Base-by-base conservation (phyloP, 106 monocot genomes). In the Acorus gramineus region DNA sequence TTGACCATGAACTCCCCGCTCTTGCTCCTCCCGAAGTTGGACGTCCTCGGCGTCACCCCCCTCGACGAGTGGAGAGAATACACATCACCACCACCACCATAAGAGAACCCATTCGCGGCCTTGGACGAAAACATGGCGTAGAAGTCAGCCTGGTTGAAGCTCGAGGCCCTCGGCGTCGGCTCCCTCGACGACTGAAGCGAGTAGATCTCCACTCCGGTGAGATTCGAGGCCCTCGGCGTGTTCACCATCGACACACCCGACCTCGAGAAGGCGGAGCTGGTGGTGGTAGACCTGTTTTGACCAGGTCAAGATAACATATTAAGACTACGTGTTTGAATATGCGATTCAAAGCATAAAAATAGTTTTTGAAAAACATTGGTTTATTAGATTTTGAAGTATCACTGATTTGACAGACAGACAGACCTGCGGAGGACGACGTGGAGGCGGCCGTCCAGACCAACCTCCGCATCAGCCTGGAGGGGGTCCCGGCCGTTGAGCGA, bases 171-270 rank as follows among this genome's bases (percentile, higher is more conserved):
- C 3, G 80, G 80, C 3, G 80, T 80, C 2, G 80, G 80, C 13
- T 80, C 71, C n/a, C 75, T 55, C 55, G 79, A 80, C 7, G 79
- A 74, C 42, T 80, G 79, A 12, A 80, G 62, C 11, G 74, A 78
- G 63, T 75, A 78, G 56, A 78, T 78, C 66, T 78, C 78, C 6
- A 78, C 74, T 3, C 82, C 82, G 3, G 82, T 78, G 49, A 82
- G 67, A 60, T 78, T 82, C 3, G 82, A 82, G 2, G 82, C 74
- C 48, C 82, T 53, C 1, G 82, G 82, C 0, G 82, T 82, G 53
- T 28, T 28, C 28, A 28, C 28, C 28, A 28, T 28, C 28, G 28
- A 28, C 28, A 28, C 28, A 28, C 28, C 28, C 28, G 28, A 28
- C 28, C 28, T 28, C 28, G 28, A 28, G 28, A 28, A 0, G 28